Conservation (phyloP, 2,329 filamentous ascomycete species). For the Cladosporium sp. region DNA sequence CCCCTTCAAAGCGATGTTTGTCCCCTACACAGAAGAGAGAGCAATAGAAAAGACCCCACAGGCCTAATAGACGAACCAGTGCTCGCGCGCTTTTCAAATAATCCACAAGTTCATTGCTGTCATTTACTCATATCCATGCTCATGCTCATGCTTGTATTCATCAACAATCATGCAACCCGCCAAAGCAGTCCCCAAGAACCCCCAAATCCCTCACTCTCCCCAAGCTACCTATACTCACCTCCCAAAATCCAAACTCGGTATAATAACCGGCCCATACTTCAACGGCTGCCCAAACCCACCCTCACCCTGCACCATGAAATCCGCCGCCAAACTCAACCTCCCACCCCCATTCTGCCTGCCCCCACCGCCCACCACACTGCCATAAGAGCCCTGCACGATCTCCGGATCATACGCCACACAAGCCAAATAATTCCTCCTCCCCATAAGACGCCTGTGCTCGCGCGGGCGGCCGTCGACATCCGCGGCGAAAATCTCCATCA, state of each 20-base stretch:
- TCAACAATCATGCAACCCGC: no score
- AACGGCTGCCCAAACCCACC: slow-evolving; percentile 75
- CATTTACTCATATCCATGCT: no score
- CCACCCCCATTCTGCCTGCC: slow-evolving; percentile 35
- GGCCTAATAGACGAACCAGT: no score
- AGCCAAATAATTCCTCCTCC: slow-evolving; percentile 84
- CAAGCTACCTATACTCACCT: neutral
- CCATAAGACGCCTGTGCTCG: slow-evolving; percentile 91
- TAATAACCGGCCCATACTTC: slow-evolving; percentile 95
- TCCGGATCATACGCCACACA: slow-evolving; percentile 95
- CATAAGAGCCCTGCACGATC: slow-evolving; percentile 48
- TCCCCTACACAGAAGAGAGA: no score
- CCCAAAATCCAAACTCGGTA: slow-evolving; percentile 63
- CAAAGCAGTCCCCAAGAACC: no score
- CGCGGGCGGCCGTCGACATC: slow-evolving; percentile 80
- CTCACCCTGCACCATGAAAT: slow-evolving; percentile 96
- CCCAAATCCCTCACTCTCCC: neutral
- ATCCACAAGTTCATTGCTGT: no score
- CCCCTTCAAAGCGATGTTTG: no score
- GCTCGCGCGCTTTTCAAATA: no score
- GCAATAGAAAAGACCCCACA: no score
- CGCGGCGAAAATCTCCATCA: slow-evolving; percentile 99
- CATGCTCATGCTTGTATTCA: no score
- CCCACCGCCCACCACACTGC: slow-evolving; percentile 21
- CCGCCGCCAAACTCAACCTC: slow-evolving; percentile 78